Conservation (phyloP, 2,329 filamentous ascomycete genomes). For the Fusarium sp. region DNA sequence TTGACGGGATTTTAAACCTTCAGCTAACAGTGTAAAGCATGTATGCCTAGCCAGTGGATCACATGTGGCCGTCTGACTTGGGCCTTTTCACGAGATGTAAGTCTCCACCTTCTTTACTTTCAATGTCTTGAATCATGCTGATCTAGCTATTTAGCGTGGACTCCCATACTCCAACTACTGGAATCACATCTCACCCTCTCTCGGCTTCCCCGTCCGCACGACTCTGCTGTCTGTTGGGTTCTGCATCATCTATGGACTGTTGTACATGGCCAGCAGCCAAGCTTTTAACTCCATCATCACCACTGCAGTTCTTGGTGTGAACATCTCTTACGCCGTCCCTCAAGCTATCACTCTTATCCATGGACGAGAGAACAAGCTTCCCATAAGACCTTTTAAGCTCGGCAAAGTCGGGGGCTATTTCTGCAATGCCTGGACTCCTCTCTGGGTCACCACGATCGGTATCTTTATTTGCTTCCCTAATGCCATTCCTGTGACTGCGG, state of each 20-base stretch:
- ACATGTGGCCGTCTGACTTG: neutral
- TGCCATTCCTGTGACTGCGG: neutral
- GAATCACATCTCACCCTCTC: neutral
- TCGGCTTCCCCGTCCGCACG: neutral
- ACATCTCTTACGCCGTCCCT: neutral
- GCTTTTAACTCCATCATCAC: neutral
- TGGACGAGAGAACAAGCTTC: neutral
- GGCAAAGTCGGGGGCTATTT: neutral
- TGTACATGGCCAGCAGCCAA: neutral
- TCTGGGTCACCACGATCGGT: neutral
- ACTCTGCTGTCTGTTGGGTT: neutral
- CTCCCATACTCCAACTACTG: neutral
- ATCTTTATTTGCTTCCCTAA: neutral
- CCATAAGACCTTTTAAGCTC: neutral
- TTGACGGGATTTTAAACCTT: too few relatives aligned
- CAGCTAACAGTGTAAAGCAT: rapidly evolving
- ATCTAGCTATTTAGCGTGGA: neutral
- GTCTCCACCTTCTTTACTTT: too few relatives aligned
- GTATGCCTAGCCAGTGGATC: neutral
- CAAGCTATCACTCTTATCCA: neutral
- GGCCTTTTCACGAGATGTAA: neutral
- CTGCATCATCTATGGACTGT: neutral
- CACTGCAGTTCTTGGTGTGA: neutral
- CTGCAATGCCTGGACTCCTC: neutral
- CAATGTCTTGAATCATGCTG: neutral